Base-by-base conservation (phyloP, 2,329 filamentous ascomycete species). In the Neofusicoccum cordaticola region DNA sequence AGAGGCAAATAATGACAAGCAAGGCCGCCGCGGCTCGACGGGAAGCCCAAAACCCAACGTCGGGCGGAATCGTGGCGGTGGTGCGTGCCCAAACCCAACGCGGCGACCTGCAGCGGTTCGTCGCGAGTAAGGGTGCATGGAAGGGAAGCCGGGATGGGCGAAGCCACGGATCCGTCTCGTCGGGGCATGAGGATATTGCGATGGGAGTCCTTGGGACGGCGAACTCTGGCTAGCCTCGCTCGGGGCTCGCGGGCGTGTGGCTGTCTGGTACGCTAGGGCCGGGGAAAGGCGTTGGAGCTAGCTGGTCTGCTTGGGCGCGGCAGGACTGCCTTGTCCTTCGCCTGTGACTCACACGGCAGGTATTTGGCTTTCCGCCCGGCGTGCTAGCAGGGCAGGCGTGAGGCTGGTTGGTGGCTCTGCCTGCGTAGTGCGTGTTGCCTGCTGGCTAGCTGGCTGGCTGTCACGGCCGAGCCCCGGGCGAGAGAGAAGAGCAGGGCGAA, bases 21-120 rank as follows among this genome's bases (percentile, higher is more conserved):
- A 22, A 50, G 22, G 48, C 48, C 27, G 48, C 27, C 13, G 48
- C 27, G 15, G 39, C 39, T 12, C 11, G 39, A 41, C 39, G 39
- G 19, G 17, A 48, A 22, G n/a, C 17, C 19, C 45, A 4, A 2
- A 48, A 13, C 17, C 17, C 17, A 48, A 11, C 17, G n/a, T 48
- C 45, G n/a, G 45, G 27, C 27, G 17, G 45, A 22, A 45, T 17
- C 13, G 42, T 15, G 13, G 48, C 27, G 22, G n/a, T 34, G 22
- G 48, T 22, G 7, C n/a, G 27, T 31, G 27, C 12, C 39, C 13
- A 42, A 27, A 42, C 41, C 22, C 15, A 56, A 53, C 17, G 56
- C 17, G 37, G 37, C 37, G 37, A 60, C 56, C 56, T 60, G 56
- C 42, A 47, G 56, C 56, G 56, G 56, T 48, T 60, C 56, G 56